Evolutionary conservation across 2,329 filamentous ascomycete genomes (phyloP).

Genomic region (Cordyceps cateniannulata): DNA sequence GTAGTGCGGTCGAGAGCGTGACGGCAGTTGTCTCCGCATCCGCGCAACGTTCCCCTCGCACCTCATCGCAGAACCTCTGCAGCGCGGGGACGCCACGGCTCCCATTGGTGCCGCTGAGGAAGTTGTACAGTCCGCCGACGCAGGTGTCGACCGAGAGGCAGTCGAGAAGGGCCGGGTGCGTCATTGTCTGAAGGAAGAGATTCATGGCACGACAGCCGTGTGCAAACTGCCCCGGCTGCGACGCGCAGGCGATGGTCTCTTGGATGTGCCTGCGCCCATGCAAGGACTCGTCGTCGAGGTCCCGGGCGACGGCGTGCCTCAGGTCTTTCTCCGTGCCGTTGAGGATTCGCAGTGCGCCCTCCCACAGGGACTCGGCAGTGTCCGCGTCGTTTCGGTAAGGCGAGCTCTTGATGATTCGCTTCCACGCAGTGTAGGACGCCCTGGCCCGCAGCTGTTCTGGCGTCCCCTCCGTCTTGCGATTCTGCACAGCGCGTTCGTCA

Average conservation of each 20-base stretch:
- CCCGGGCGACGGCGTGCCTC: neutral
- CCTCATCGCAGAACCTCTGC: neutral
- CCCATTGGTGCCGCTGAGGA: constrained; percentile 7
- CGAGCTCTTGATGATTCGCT: neutral
- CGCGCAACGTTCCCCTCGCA: neutral
- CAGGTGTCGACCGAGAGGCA: constrained; percentile 9
- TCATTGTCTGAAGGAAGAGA: constrained; percentile 5
- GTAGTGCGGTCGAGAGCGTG: constrained; percentile 4
- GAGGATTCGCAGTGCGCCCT: neutral
- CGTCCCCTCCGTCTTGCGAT: neutral
- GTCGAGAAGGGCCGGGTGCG: constrained; percentile 3
- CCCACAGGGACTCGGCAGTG: neutral
- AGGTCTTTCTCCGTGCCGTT: neutral
- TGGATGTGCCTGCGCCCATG: constrained; percentile 2
- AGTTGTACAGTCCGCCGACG: constrained; percentile 7
- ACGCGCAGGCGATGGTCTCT: neutral
- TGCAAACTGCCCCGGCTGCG: neutral
- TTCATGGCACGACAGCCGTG: neutral
- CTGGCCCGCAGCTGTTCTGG: neutral
- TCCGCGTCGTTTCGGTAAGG: neutral
- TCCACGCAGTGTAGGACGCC: constrained; percentile 3
- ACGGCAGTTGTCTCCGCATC: neutral
- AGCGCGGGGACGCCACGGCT: constrained; percentile 1
- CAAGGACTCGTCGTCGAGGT: constrained; percentile 1
- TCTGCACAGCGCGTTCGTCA: neutral